Base-by-base conservation (phyloP, 2,329 filamentous ascomycete species). In the Fusarium tuaranense region DNA sequence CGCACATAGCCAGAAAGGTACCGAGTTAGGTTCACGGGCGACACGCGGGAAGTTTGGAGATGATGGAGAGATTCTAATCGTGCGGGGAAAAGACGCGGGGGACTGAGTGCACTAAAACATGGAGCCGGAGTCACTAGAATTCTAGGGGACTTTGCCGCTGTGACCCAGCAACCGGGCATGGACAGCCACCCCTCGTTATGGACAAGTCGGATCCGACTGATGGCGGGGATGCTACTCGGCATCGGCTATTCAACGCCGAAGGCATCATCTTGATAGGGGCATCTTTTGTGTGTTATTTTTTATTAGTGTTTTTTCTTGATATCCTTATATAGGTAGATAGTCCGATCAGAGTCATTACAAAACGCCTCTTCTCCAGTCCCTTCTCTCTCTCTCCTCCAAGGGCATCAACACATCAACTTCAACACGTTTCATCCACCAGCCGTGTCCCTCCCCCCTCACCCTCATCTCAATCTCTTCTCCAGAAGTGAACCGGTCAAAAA, bases 1-100 rank as follows among this genome's bases (percentile, higher is more conserved):
- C 81, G 81, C 73, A 74, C 78, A 73, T 79, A 81, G 76, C 80
- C 80, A 78, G 67, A 61, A 68, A 63, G 61, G 67, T 67, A 63
- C 71, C 73, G 70, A 69, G 63, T 69, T 53, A 60, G 63, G 20
- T n/a, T 6, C 64, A 48, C 55, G 30, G 32, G 32, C 32, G 32
- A 34, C 51, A 34, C 53, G 53, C 53, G 32, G 46, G 25, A 39
- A 39, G 32, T 34, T 68, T 73, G 51, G 59, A 65, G 61, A 75
- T 71, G 63, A 41, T 38, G 39, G 53, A 27, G 13, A 53, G 41
- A 27, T 46, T 18, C 32, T 14, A 51, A 63, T 44, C 39, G 63
- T 77, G 75, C 75, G 75, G 75, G 75, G 75, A 70, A 34, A 34
- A 63, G 25, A 70, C 39, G 48, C 63, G 65, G 70, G 70, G 46